Evolutionary conservation across 2,329 filamentous ascomycete genomes (phyloP), one percentile per base, ranked within the genome.

Genomic region (Tolypocladium pustulatum): DNA sequence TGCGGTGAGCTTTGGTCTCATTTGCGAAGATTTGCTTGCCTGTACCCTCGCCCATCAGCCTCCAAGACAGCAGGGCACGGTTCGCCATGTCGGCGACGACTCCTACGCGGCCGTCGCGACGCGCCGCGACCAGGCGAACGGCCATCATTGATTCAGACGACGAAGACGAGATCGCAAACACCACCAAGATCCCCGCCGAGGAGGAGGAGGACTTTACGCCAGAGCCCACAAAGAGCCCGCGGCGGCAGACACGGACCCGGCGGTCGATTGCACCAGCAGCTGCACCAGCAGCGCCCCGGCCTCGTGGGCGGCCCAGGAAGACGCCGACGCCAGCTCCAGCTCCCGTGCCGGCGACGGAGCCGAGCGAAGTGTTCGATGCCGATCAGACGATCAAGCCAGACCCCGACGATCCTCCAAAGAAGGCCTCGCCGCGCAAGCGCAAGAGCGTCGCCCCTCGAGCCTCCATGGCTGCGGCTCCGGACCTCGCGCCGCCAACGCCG

Each of bases 101-200:
- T 43, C 67, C 70, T 53, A 70, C 75, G 57, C 74, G 74, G 58
- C 68, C 72, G 55, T 68, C 73, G 57, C 67, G 74, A 67, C 73
- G 73, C 68, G 71, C 76, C 60, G 77, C 79, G 41, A 73, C 88
- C 57, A 83, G 90, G 68, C 85, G 87, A 66, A 88, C 86, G 65
- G 83, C 88, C 56, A 81, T 95, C 54, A 77, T 92, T 60, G 91
- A 95, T 64, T 91, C 86, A 10, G 90, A 93, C 49, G 90, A 95
- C 60, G 89, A 91, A 59, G 84, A 88, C 63, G 78, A 84, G 58
- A 73, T 80, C 43, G 77, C 81, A 62, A 78, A 83, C 67, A 79
- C 82, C 56, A 76, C 70, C 49, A 71, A 65, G 52, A 71, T 68
- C 60, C 78, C 83, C 20, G 81, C 87, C 34, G 83, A 88, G 4